These are phyloP conservation scores for Moringa oleifera DNA, from an alignment of 345 rosid genomes.

Conservation along the genomic window DNA sequence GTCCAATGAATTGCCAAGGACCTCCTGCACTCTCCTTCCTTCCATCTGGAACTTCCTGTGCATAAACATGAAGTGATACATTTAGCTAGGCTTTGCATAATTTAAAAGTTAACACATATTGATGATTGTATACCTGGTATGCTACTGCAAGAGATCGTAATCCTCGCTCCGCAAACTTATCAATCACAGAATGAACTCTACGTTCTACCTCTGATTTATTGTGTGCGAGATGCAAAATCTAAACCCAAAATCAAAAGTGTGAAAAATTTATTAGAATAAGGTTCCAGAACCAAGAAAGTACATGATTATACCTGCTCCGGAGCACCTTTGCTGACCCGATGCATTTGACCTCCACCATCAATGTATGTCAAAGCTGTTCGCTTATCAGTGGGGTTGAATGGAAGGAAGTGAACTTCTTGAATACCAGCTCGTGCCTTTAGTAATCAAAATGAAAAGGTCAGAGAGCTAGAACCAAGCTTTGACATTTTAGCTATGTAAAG, in stretches of 20 bases:
- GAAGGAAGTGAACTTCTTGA: slow-evolving; percentile 61
- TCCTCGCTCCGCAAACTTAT: slow-evolving; percentile 55
- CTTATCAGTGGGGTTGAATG: slow-evolving; percentile 62
- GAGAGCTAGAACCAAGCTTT: too few relatives aligned
- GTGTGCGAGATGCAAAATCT: slow-evolving; percentile 48
- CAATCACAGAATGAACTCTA: slow-evolving; percentile 52
- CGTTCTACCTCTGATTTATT: slow-evolving; percentile 53
- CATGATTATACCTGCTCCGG: slow-evolving; percentile 49
- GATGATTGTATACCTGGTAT: slow-evolving; percentile 33
- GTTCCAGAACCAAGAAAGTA: slow-evolving; percentile 5
- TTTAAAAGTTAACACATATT: neutral
- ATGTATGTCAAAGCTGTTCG: slow-evolving; percentile 57
- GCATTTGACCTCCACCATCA: slow-evolving; percentile 45
- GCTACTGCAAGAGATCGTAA: slow-evolving; percentile 64
- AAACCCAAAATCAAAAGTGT: slow-evolving; percentile 10
- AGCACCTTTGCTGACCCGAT: slow-evolving; percentile 68
- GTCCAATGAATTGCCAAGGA: slow-evolving; percentile 58
- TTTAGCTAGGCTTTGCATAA: neutral
- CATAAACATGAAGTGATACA: neutral
- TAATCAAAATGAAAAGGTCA: neutral
- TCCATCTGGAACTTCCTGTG: slow-evolving; percentile 64
- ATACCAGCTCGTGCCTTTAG: slow-evolving; percentile 51
- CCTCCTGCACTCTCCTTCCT: slow-evolving; percentile 54
- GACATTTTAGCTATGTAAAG: too few relatives aligned
- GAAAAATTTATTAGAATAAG: slow-evolving; percentile 10